Percentiles rank a stretch among this genome's conserved stretches.
These are phyloP conservation scores for Scheffersomyces spartinae DNA, from an alignment of 805 yeast genomes.

Conservation along the genomic window DNA sequence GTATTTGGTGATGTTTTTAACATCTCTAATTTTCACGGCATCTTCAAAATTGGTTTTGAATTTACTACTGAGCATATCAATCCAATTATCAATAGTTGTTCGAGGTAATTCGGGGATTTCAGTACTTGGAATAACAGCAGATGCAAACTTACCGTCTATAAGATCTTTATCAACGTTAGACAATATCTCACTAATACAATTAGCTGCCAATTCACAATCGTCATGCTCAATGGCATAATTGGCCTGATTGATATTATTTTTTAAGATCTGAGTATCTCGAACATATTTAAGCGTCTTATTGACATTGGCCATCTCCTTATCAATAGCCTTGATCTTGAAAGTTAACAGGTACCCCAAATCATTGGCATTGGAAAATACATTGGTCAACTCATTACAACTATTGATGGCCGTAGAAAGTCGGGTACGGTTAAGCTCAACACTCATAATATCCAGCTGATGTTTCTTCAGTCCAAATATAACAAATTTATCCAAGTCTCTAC, in stretches of 20 bases:
- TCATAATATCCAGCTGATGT: too few relatives aligned
- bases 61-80: conserved; percentile 39
- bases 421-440: conserved; percentile 48
- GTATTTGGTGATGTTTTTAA: conserved; percentile 59
- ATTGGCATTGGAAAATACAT: conserved; percentile 48
- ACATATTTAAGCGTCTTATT: conserved; percentile 53
- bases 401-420: conserved; percentile 51
- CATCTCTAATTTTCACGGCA: conserved; percentile 59
- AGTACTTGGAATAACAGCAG: conserved; percentile 72
- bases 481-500: too few relatives aligned
- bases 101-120: conserved; percentile 76
- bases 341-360: conserved; percentile 58
- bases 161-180: conserved; percentile 35
- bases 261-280: conserved; percentile 50
- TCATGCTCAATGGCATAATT: conserved; percentile 54
- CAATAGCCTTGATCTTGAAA: conserved; percentile 55
- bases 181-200: conserved; percentile 36
- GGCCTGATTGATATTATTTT: conserved; percentile 53
- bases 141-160: conserved; percentile 56
- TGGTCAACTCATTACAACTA: conserved; percentile 43
- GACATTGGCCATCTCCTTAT: conserved; percentile 58
- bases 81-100: conserved; percentile 45
- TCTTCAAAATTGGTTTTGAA: conserved; percentile 54
- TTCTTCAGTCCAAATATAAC: too few relatives aligned
- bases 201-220: conserved; percentile 74